Evolutionary conservation across 768 basidiomycete species (phyloP), one percentile per base, ranked within the genome.

Genomic region (Cystobasidium ongulense): DNA sequence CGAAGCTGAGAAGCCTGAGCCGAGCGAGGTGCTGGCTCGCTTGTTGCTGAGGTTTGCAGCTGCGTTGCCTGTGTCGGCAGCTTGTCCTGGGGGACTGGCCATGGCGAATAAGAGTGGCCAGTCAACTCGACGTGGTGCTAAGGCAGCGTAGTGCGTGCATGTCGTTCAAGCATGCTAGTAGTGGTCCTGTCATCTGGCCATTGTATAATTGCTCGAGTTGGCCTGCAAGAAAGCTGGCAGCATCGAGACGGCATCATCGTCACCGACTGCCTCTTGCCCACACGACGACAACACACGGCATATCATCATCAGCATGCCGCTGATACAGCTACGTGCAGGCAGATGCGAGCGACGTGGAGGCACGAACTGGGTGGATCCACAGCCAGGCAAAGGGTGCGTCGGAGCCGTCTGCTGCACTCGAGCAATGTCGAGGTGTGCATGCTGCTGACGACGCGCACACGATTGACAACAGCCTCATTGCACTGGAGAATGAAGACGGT

Each of bases 401-500:
- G 13, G 13, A 13, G n/a, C n/a, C 43, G n/a, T 46, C 13, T 59
- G 25, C 29, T 59, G 21, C n/a, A 29, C n/a, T 23, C 52, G 10
- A 54, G 21, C 52, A 54, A 8, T 7, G 27, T 54, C 10, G 8
- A 54, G 52, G 5, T 17, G 21, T 13, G 11, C 54, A 38, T 5
- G 17, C 5, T 41, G 52, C 4, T 52, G 66, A 66, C 57, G 65
- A 63, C 29, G 62, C 39, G 46, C 23, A 41, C 10, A 31, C 65
- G 27, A 33, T 33, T 5, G 7, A 3, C 13, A 31, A n/a, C 68
- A 76, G 77, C 29, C 67, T 78, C 11, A 29, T 78, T 46, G 62
- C 62, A 39, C 46, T 78, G 35, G 66, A 77, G 17, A 74, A 79
- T n/a, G 75, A 77, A 10, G 78, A 78, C 63, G 76, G 77, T 15